A percentile compares a stretch with the other conserved stretches of the same genome.
Conservation (phyloP, 2,329 filamentous ascomycete species). For the Penicillium expansum region DNA sequence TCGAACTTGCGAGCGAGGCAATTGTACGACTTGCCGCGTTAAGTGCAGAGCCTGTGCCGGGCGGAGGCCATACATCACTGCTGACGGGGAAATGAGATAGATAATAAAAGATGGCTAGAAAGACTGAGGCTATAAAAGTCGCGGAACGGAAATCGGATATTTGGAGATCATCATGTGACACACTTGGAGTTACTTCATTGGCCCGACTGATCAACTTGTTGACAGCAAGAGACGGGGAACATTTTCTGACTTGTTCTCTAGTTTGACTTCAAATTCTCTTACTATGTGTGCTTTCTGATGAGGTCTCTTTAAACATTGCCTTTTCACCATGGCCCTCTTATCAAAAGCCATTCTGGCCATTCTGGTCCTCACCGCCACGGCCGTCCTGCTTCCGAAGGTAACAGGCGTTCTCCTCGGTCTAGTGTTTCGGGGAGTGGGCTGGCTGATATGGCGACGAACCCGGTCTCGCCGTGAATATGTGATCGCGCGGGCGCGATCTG, state of each 20-base stretch:
- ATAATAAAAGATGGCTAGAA: not conserved
- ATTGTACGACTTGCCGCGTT: not conserved
- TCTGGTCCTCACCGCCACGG: slow-evolving; percentile 34
- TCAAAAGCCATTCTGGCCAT: slow-evolving; percentile 32
- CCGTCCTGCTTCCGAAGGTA: slow-evolving; percentile 36
- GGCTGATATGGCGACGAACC: slow-evolving; percentile 62
- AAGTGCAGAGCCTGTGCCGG: slow-evolving; percentile 2
- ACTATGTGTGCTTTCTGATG: slow-evolving; percentile 24
- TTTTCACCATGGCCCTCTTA: slow-evolving; percentile 34
- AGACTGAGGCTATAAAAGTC: not conserved
- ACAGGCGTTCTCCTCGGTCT: slow-evolving; percentile 34
- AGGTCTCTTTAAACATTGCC: slow-evolving; percentile 8
- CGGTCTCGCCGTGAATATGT: slow-evolving; percentile 61
- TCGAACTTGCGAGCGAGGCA: slow-evolving; percentile 34
- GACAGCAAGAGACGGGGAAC: slow-evolving; percentile 15
- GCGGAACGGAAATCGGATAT: slow-evolving; percentile 6
- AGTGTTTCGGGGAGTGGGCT: slow-evolving; percentile 52
- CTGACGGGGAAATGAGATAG: not conserved
- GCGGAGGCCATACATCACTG: slow-evolving; percentile 16
- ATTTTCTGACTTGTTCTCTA: slow-evolving; percentile 5
- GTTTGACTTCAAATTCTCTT: slow-evolving; percentile 6
- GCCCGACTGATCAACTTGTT: slow-evolving; percentile 19
- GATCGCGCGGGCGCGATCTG: slow-evolving; percentile 45
- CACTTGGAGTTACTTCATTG: slow-evolving; percentile 19
- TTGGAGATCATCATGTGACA: slow-evolving; percentile 22